Conservation (phyloP, 2,329 filamentous ascomycete genomes). For the Blastomyces gilchristii region DNA sequence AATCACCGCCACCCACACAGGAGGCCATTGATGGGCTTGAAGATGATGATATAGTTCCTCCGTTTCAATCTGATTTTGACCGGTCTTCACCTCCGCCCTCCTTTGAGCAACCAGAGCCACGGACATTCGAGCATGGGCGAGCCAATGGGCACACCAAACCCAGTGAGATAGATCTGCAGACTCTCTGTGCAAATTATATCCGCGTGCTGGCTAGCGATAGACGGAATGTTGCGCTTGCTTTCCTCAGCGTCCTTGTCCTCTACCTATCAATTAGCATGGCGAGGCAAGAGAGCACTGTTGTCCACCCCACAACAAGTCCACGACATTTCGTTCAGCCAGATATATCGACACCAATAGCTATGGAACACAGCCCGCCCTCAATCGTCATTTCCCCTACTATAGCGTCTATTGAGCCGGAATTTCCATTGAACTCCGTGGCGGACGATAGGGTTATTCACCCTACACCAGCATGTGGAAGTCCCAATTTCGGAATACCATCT, state of each 20-base stretch:
- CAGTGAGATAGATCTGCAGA: constrained; percentile 39
- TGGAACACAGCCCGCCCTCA: not conserved
- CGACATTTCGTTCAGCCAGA: not conserved
- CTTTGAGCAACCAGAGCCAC: constrained; percentile 5
- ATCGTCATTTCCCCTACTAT: not conserved
- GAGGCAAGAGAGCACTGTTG: not conserved
- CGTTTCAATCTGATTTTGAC: constrained; percentile 3
- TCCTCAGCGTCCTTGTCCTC: constrained; percentile 37
- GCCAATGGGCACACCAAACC: not conserved
- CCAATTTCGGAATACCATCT: not conserved
- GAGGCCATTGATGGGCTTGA: constrained; percentile 18
- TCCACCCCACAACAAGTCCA: not conserved
- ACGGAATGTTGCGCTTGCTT: constrained; percentile 42
- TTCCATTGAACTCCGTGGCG: not conserved
- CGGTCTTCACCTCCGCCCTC: constrained; percentile 5
- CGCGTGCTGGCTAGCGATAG: constrained; percentile 43
- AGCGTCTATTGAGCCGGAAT: not conserved
- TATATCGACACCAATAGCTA: constrained; percentile 1
- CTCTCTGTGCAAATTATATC: constrained; percentile 45
- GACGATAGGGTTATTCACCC: not conserved
- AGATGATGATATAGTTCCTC: constrained; percentile 5
- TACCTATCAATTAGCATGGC: constrained; percentile 27
- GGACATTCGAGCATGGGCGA: not conserved
- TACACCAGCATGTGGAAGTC: not conserved
- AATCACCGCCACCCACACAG: constrained; percentile 13